phyloP scores from a whole-genome alignment of 1,284 basidiomycete species.

The Mycosarcoma mackinlayi region DNA sequence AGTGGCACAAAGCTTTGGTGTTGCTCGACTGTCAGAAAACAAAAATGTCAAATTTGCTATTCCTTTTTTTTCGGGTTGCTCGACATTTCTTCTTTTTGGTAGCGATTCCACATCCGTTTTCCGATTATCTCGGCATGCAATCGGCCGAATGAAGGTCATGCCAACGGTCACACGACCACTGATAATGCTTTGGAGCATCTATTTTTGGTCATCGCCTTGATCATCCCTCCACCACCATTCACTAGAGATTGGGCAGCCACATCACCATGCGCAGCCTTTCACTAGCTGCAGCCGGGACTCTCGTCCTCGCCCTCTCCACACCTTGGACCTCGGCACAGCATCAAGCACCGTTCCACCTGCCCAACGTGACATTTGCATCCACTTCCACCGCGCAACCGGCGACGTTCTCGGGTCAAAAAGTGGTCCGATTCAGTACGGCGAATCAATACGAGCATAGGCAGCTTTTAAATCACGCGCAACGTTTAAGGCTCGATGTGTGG shows the following conservation, averaged over 20 bases:
- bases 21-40: too few relatives aligned
- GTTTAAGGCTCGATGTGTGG: constrained; percentile 31
- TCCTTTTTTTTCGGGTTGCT: too few relatives aligned
- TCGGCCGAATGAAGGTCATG: constrained; percentile 11
- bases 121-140: background rate
- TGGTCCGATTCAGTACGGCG: constrained; percentile 33
- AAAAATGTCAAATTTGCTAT: constrained; percentile 4
- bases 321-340: constrained; percentile 4
- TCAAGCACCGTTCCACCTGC: constrained; percentile 16
- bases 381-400: background rate
- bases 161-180: constrained; percentile 17
- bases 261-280: constrained; percentile 23
- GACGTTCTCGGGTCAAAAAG: constrained; percentile 30
- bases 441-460: constrained; percentile 1
- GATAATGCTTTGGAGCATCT: too few relatives aligned
- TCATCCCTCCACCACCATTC: constrained; percentile 8
- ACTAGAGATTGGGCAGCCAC: too few relatives aligned
- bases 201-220: too few relatives aligned
- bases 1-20: constrained; percentile 1
- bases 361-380: constrained; percentile 15
- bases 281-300: constrained; percentile 10
- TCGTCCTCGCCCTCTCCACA: constrained; percentile 6
- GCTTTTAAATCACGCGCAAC: constrained; percentile 20
- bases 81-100: background rate
- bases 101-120: constrained; percentile 4